These are phyloP conservation scores for Filosporella fistucella DNA, from an alignment of 495 filamentous ascomycete genomes.

Conservation along the genomic window DNA sequence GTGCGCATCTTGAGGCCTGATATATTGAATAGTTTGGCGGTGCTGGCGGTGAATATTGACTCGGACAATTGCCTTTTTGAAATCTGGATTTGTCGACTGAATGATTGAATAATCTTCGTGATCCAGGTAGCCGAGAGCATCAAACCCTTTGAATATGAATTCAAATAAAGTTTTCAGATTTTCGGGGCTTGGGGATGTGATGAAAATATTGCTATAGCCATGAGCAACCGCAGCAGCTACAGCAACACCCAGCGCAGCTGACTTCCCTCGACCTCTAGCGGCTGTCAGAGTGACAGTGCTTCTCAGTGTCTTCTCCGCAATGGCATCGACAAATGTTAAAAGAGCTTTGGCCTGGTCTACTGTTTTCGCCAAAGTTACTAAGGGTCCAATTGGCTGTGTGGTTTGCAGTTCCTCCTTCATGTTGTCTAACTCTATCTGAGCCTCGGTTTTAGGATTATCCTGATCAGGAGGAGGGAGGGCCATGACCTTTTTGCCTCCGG, in stretches of 20 bases:
- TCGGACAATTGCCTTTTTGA: constrained; percentile 97
- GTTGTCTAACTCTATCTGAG: constrained; percentile 73
- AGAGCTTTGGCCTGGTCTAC: constrained; percentile 94
- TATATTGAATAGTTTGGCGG: constrained; percentile 97
- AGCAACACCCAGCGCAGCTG: constrained; percentile 88
- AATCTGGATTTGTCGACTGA: constrained; percentile 96
- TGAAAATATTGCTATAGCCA: constrained; percentile 99
- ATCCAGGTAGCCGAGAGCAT: constrained; percentile 86
- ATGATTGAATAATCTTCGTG: constrained; percentile 97
- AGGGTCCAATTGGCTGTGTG: constrained; percentile 76
- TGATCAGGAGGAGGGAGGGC: constrained; percentile 69
- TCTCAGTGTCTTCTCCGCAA: constrained; percentile 90
- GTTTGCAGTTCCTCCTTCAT: constrained; percentile 87
- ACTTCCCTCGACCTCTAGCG: constrained; percentile 94
- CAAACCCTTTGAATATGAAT: constrained; percentile 98
- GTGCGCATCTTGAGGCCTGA: constrained; percentile 92
- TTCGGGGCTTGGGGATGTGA: constrained; percentile 96
- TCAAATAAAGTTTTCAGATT: constrained; percentile 98
- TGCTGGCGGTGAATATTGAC: constrained; percentile 96
- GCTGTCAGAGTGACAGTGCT: constrained; percentile 94
- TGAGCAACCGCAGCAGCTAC: constrained; percentile 92
- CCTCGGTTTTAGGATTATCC: constrained; percentile 57
- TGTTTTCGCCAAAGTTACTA: constrained; percentile 81
- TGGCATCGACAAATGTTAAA: constrained; percentile 92
- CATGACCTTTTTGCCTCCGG: constrained; percentile 89